Conservation (phyloP, 2,329 filamentous ascomycete species). For the Arachnopeziza araneosa region DNA sequence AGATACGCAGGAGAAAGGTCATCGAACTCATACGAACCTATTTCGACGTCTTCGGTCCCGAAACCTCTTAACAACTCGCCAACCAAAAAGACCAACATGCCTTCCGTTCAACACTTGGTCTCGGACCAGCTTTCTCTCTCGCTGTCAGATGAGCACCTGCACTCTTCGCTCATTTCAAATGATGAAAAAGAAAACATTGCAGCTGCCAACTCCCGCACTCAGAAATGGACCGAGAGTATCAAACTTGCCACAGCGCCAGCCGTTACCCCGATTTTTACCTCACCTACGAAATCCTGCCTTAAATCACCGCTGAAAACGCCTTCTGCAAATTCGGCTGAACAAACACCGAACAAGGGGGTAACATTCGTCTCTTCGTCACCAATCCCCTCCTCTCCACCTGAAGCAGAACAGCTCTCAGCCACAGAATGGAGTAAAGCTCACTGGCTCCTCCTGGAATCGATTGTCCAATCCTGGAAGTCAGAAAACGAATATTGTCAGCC, state of each 20-base stretch:
- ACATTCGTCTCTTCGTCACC: conserved; percentile 31
- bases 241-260: conserved; percentile 7
- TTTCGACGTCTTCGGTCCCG: conserved; percentile 7
- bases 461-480: conserved; percentile 25
- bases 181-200: conserved; percentile 17
- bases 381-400: conserved; percentile 15
- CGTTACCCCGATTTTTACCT: conserved; percentile 9
- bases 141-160: conserved; percentile 1
- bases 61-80: conserved; percentile 15
- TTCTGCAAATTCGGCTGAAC: neutral
- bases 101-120: conserved; percentile 1
- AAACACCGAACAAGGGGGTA: conserved; percentile 21
- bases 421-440: conserved; percentile 28
- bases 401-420: conserved; percentile 16
- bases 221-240: conserved; percentile 24
- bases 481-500: conserved; percentile 10
- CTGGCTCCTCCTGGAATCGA: conserved; percentile 28
- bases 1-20: neutral
- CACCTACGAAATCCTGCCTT: conserved; percentile 29
- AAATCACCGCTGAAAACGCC: conserved; percentile 26
- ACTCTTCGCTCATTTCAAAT: conserved; percentile 3
- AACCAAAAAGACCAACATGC: conserved; percentile 18
- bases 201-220: conserved; percentile 8
- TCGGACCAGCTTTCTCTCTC: conserved; percentile 2
- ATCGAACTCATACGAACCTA: neutral